Conservation (phyloP, 305 asterid genomes). For the Solanum hybrid region DNA sequence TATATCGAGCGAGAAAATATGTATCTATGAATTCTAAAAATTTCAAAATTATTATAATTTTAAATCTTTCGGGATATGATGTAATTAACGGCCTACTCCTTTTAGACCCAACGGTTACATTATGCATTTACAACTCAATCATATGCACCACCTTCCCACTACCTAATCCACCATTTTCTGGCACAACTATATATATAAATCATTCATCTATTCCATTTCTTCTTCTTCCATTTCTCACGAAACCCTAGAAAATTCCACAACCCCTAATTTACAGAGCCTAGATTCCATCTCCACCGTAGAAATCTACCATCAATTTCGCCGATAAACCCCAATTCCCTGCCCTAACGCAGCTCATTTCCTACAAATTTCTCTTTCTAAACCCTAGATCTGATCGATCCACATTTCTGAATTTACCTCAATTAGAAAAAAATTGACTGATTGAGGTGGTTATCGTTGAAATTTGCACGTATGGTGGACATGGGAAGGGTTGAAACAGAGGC, state of each 20-base stretch:
- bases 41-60: too few relatives aligned
- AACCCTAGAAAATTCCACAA: slow-evolving; percentile 2
- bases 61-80: fast-evolving
- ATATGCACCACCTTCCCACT: background rate
- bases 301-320: background rate
- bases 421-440: background rate
- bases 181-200: background rate
- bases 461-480: slow-evolving; percentile 33
- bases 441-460: background rate
- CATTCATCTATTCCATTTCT: background rate
- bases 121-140: background rate
- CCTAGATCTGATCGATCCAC: slow-evolving; percentile 23
- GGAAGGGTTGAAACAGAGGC: slow-evolving; percentile 49
- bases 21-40: too few relatives aligned
- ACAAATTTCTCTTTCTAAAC: slow-evolving; percentile 4
- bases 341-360: background rate
- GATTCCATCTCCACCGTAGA: background rate
- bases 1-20: too few relatives aligned
- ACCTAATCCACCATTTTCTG: background rate
- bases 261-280: background rate
- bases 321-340: background rate
- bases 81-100: fast-evolving
- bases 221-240: background rate
- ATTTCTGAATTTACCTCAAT: background rate
- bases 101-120: background rate